A percentile compares a stretch with the other conserved stretches of the same genome.
Evolutionary conservation across 2,329 filamentous ascomycete species (phyloP).

Genomic region (Corniculantispora saksenae): DNA sequence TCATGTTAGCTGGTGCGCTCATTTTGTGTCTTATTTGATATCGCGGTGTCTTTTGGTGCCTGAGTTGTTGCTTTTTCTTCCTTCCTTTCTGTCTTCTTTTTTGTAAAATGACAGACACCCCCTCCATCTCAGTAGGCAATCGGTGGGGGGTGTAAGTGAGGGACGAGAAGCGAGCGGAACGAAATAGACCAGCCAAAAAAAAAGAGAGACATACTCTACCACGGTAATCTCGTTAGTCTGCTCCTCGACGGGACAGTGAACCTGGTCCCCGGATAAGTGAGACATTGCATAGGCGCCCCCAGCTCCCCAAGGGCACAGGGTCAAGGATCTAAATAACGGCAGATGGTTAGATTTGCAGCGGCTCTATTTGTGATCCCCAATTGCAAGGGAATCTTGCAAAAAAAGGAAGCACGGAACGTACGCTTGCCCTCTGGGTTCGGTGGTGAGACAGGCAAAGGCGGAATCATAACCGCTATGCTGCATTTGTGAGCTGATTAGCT

Average conservation of each 20-base stretch:
- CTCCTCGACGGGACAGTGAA: slow-evolving; percentile 44
- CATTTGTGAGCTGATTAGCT: slow-evolving; percentile 3
- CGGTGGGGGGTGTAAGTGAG: background rate
- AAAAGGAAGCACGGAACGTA: slow-evolving; percentile 34
- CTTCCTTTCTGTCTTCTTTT: background rate
- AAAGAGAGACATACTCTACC: slow-evolving; percentile 52
- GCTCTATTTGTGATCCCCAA: too few relatives aligned
- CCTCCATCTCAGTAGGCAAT: background rate
- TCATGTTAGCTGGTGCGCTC: slow-evolving; percentile 15
- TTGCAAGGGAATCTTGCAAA: background rate
- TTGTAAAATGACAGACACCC: background rate
- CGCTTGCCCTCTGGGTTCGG: slow-evolving; percentile 46
- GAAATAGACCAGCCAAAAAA: background rate
- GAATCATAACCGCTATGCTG: slow-evolving; percentile 44
- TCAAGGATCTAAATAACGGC: slow-evolving; percentile 39
- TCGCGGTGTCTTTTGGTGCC: background rate
- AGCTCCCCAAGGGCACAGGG: slow-evolving; percentile 62
- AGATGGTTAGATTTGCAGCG: slow-evolving; percentile 7
- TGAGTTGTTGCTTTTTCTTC: background rate
- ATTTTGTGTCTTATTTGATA: background rate
- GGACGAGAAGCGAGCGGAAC: background rate
- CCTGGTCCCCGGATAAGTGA: slow-evolving; percentile 30
- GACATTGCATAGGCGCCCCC: slow-evolving; percentile 43
- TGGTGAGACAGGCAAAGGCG: slow-evolving; percentile 52
- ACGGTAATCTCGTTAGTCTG: slow-evolving; percentile 44